Conservation (phyloP, 2,329 filamentous ascomycete genomes). For the Stagonosporopsis rhizophila region DNA sequence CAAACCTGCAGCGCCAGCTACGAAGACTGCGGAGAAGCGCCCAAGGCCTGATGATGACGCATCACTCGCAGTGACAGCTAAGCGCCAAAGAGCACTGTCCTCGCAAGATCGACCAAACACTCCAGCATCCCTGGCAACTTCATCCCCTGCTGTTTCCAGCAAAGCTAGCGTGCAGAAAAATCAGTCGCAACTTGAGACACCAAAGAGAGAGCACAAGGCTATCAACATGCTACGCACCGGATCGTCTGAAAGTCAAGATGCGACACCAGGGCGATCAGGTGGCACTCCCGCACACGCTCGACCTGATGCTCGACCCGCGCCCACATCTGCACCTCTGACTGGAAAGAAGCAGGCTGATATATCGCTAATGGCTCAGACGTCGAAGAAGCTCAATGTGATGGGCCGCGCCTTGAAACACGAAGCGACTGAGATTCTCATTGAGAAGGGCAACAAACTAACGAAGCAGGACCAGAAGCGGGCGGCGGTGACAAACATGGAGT, state of each 20-base stretch:
- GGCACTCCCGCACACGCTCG: conserved; percentile 37
- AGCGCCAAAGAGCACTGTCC: conserved; percentile 43
- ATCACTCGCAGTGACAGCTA: conserved; percentile 33
- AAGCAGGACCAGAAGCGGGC: conserved; percentile 47
- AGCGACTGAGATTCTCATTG: conserved; percentile 46
- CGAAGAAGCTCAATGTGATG: conserved; percentile 50
- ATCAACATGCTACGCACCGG: conserved; percentile 46
- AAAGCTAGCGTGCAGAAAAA: conserved; percentile 43
- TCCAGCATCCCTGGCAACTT: conserved; percentile 34
- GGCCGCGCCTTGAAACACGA: conserved; percentile 58
- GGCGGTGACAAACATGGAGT: conserved; percentile 55
- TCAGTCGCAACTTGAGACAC: conserved; percentile 39
- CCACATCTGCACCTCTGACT: conserved; percentile 42
- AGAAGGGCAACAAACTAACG: conserved; percentile 31
- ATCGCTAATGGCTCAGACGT: conserved; percentile 48
- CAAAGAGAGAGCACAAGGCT: conserved; percentile 45
- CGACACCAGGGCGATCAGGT: conserved; percentile 46
- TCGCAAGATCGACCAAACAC: conserved; percentile 43
- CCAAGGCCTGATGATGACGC: conserved; percentile 46
- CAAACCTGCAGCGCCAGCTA: conserved; percentile 19
- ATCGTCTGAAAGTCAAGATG: conserved; percentile 45
- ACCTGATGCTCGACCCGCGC: conserved; percentile 32
- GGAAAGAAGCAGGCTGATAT: conserved; percentile 44
- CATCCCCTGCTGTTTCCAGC: conserved; percentile 39
- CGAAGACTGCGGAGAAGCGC: conserved; percentile 44